Conservation (phyloP, 2,329 filamentous ascomycete species). For the Ophiosphaerella narmari region DNA sequence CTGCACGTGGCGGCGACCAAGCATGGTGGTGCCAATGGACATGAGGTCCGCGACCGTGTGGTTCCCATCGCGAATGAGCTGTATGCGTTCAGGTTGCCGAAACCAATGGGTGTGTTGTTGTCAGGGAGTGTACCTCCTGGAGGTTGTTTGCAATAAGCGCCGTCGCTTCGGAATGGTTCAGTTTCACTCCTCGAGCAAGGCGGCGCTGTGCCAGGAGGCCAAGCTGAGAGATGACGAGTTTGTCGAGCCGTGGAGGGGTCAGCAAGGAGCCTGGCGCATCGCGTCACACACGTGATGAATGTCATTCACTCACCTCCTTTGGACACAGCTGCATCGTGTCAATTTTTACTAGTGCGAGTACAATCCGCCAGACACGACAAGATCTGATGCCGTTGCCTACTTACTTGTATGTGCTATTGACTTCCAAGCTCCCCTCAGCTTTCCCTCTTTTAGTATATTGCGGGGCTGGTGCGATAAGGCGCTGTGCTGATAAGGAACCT, state of each 20-base stretch:
- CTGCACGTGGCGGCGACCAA: constrained; percentile 88
- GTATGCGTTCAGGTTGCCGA: constrained; percentile 30
- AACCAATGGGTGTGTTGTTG: constrained; percentile 3
- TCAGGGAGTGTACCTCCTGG: constrained; percentile 67
- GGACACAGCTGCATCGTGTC: constrained; percentile 44
- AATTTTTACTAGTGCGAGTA: no score
- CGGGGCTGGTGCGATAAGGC: constrained; percentile 17
- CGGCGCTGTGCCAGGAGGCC: constrained; percentile 85
- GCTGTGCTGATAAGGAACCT: constrained; percentile 13
- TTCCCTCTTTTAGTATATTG: constrained; percentile 1
- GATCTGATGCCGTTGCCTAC: no score
- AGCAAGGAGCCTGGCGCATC: constrained; percentile 17
- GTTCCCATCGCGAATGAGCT: constrained; percentile 93
- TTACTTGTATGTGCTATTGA: neutral
- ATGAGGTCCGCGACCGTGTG: constrained; percentile 93
- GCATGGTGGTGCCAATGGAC: constrained; percentile 86
- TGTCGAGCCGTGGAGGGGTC: constrained; percentile 73
- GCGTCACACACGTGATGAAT: neutral
- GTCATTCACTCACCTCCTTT: constrained; percentile 37
- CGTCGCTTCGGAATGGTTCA: constrained; percentile 91
- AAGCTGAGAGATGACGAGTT: constrained; percentile 89
- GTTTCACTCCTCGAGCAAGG: constrained; percentile 81
- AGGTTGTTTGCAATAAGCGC: constrained; percentile 85
- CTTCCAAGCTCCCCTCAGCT: neutral
- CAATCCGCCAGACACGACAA: no score